Conservation (phyloP, 2,329 filamentous ascomycete genomes). For the Botrytis sinoallii region DNA sequence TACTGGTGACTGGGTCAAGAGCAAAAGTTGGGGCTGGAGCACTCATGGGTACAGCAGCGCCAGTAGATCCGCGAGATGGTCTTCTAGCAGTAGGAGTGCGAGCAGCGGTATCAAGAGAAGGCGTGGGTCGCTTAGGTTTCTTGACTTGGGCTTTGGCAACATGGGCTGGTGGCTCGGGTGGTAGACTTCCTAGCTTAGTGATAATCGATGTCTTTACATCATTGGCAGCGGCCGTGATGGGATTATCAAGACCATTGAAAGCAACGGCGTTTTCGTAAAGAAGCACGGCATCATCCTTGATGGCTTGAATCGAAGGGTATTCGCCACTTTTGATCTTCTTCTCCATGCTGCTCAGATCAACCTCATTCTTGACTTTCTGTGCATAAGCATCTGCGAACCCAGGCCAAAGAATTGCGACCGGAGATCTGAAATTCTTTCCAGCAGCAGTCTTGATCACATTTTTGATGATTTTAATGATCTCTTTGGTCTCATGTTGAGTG, state of each 20-base stretch:
- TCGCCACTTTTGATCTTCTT: conserved; percentile 64
- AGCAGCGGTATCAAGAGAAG: conserved; percentile 41
- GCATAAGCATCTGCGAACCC: conserved; percentile 71
- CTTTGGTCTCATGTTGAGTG: conserved; percentile 57
- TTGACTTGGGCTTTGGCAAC: conserved; percentile 51
- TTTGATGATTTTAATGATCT: conserved; percentile 63
- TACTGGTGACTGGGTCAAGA: conserved; percentile 66
- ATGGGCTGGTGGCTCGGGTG: conserved; percentile 45
- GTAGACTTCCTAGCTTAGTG: conserved; percentile 45
- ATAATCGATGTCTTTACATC: conserved; percentile 60
- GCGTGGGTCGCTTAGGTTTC: conserved; percentile 57
- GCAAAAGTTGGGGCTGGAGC: conserved; percentile 60
- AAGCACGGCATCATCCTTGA: conserved; percentile 71
- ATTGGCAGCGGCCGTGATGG: conserved; percentile 59
- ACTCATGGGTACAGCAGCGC: conserved; percentile 38
- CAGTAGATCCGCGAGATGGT: conserved; percentile 36
- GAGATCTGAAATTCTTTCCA: conserved; percentile 69
- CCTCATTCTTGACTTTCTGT: conserved; percentile 68
- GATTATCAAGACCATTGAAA: conserved; percentile 81
- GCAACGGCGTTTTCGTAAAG: conserved; percentile 74
- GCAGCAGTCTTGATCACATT: conserved; percentile 84
- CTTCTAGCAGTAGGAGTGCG: conserved; percentile 40
- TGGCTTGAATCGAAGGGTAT: conserved; percentile 68
- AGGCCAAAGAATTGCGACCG: conserved; percentile 75
- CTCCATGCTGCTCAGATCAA: conserved; percentile 84